Evolutionary conservation across 768 basidiomycete species (phyloP), one percentile per base, ranked within the genome.

Genomic region (Suillus hirtellus): DNA sequence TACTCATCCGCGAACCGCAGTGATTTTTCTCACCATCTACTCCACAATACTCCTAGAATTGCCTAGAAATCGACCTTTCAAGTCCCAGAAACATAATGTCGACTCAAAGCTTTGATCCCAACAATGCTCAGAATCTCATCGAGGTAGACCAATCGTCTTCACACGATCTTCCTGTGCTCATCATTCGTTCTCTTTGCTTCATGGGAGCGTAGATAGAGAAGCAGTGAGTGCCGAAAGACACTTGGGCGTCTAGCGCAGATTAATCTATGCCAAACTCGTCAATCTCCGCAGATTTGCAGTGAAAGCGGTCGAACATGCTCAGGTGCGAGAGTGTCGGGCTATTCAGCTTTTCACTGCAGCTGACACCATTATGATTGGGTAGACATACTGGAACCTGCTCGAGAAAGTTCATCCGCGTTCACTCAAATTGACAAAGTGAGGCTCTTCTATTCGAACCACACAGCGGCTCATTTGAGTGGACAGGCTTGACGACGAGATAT

Each of bases 321-420:
- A 96, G 82, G 95, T 93, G 59, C 65, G 85, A 73, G n/a, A 58
- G 42, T 31, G 44, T 38, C 31, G 52, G 54, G 53, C n/a, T 60
- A 53, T 46, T 59, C 43, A 56, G 42, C 37, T 38, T 42, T 40
- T 56, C 63, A 27, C 60, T 54, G 52, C 43, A 50, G 65, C 31
- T 43, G 27, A 63, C 38, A 31, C 11, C 58, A 60, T 46, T 49
- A 61, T 60, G 71, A 58, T 49, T 46, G 52, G 54, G 27, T 68
- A 98, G 92, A 95, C 95, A 9, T 98, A 98, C 78, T 96, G 95
- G 90, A 95, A 94, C 73, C 82, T 99, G 50, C 79, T 98, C 60
- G 89, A 90, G 72, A 89, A 88, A 71, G 86, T 97, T 58, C 74
- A 81, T 19, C 95, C 96, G 52, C 82, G 81, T 62, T 85, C 86